Evolutionary conservation across 106 monocot species (phyloP).

Genomic region (Allium sativum): DNA sequence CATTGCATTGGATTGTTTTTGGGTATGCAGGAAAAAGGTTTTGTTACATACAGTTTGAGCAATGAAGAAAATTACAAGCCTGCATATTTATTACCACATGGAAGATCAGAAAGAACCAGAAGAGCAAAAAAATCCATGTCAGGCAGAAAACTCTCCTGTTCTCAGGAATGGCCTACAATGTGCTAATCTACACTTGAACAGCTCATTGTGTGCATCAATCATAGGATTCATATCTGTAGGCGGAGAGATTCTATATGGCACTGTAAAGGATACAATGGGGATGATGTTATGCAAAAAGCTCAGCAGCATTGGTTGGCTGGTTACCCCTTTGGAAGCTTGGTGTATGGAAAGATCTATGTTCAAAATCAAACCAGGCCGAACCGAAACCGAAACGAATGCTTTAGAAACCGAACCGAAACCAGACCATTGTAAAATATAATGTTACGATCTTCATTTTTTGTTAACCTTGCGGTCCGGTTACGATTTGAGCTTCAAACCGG

Average conservation of each 20-base stretch:
- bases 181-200: constrained; percentile 11
- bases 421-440: too few relatives aligned
- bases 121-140: constrained; percentile 53
- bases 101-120: constrained; percentile 91
- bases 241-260: constrained; percentile 86
- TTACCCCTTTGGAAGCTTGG: constrained; percentile 35
- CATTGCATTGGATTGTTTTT: too few relatives aligned
- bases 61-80: constrained; percentile 65
- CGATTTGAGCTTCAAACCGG: too few relatives aligned
- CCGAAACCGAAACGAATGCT: too few relatives aligned
- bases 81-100: constrained; percentile 84
- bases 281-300: constrained; percentile 77
- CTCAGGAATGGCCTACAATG: constrained; percentile 45
- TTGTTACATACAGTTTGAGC: neutral
- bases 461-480: too few relatives aligned
- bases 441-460: too few relatives aligned
- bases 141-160: constrained; percentile 14
- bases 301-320: constrained; percentile 75
- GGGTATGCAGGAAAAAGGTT: too few relatives aligned
- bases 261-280: constrained; percentile 46
- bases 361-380: too few relatives aligned
- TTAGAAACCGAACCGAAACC: too few relatives aligned
- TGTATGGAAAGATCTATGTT: too few relatives aligned
- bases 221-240: constrained; percentile 85
- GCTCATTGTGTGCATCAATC: constrained; percentile 58